These are phyloP conservation scores for Cytospora leucostoma DNA, from an alignment of 2,329 filamentous ascomycete species.

Conservation along the genomic window DNA sequence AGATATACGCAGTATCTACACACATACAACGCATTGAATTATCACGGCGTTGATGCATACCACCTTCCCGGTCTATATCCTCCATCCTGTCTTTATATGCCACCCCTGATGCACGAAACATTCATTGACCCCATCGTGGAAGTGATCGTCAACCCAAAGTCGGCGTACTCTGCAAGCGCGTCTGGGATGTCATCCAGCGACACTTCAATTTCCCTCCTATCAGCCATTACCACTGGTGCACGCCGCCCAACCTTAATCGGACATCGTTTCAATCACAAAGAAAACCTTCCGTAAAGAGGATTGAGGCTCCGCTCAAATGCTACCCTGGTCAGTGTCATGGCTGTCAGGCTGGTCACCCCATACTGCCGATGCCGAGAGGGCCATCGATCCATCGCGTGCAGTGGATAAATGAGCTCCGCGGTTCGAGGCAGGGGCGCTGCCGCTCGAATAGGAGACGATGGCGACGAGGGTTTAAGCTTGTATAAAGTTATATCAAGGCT, in stretches of 20 bases:
- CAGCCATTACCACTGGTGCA: background rate
- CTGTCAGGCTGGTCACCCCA: background rate
- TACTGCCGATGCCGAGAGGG: background rate
- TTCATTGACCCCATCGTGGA: background rate
- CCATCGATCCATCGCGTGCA: background rate
- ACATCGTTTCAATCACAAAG: background rate
- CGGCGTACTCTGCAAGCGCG: background rate
- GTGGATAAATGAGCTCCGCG: background rate
- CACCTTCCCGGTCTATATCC: background rate
- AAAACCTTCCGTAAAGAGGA: background rate
- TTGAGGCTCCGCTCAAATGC: background rate
- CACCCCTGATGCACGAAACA: background rate
- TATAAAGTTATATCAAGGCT: slow-evolving; percentile 16
- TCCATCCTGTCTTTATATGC: background rate
- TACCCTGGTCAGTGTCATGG: background rate
- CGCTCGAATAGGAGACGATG: background rate
- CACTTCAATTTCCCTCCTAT: background rate
- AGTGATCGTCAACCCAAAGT: background rate
- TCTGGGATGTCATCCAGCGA: background rate
- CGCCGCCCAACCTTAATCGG: background rate
- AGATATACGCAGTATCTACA: background rate
- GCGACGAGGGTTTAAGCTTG: background rate
- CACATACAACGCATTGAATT: background rate
- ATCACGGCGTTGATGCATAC: background rate
- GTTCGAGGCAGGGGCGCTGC: background rate